Percentiles rank a stretch among this genome's conserved stretches.
These are phyloP conservation scores for Cyamopsis tetragonoloba DNA, from an alignment of 306 rosid genomes.

Conservation along the genomic window DNA sequence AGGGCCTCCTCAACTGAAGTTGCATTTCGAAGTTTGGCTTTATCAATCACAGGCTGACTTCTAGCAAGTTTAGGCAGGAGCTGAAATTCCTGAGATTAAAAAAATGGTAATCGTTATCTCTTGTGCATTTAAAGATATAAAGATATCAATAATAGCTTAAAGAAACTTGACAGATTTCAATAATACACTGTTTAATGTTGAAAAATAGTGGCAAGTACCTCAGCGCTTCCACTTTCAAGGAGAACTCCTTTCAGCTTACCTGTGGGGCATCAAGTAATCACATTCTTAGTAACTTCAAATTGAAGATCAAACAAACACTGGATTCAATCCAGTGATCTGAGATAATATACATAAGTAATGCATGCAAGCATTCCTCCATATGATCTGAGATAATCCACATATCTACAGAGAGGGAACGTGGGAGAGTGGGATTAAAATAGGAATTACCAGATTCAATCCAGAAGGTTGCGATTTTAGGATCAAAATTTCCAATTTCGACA, in stretches of 20 bases:
- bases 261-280: slow-evolving; percentile 31
- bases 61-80: slow-evolving; percentile 85
- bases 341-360: neutral
- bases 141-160: neutral
- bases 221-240: slow-evolving; percentile 85
- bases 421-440: neutral
- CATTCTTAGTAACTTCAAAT: slow-evolving; percentile 21
- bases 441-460: slow-evolving; percentile 85
- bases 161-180: neutral
- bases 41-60: slow-evolving; percentile 70
- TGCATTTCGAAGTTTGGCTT: slow-evolving; percentile 72
- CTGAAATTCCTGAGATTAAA: slow-evolving; percentile 63
- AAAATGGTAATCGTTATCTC: neutral
- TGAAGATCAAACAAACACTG: slow-evolving; percentile 14
- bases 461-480: slow-evolving; percentile 91
- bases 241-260: slow-evolving; percentile 93
- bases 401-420: neutral
- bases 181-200: neutral
- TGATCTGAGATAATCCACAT: neutral
- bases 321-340: no score
- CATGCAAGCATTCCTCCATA: neutral
- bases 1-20: slow-evolving; percentile 83
- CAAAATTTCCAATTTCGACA: slow-evolving; percentile 84
- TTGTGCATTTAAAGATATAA: neutral
- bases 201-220: slow-evolving; percentile 49